Evolutionary conservation across 2,329 filamentous ascomycete species (phyloP).

Genomic region (Botrytis fabae): DNA sequence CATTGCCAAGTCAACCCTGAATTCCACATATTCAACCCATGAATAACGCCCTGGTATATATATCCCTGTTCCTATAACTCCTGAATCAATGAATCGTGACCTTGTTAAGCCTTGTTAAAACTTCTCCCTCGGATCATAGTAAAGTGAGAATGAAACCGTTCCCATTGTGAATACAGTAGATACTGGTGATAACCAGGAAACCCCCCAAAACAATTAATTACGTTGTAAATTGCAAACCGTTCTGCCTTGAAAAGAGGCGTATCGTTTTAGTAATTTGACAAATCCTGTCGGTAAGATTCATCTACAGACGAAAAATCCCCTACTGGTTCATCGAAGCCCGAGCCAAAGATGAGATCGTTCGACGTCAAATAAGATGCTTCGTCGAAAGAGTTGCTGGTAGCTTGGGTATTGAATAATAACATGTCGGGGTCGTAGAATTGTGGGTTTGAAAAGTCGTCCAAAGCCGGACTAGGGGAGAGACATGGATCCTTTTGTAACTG

Average conservation of each 20-base stretch:
- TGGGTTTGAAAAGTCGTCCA: neutral
- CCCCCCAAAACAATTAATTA: neutral
- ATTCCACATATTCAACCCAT: neutral
- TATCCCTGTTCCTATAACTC: neutral
- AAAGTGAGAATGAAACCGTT: neutral
- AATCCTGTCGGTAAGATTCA: neutral
- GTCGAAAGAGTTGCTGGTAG: neutral
- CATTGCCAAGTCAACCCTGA: neutral
- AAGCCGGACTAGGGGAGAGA: neutral
- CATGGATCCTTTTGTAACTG: neutral
- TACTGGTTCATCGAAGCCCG: neutral
- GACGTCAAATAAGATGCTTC: neutral
- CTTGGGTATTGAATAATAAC: neutral
- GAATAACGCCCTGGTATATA: slow-evolving; percentile 5
- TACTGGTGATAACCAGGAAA: neutral
- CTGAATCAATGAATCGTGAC: neutral
- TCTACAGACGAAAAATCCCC: slow-evolving; percentile 1
- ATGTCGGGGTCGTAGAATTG: neutral
- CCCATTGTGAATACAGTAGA: neutral
- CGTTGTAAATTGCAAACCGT: neutral
- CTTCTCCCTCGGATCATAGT: neutral
- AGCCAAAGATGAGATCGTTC: neutral
- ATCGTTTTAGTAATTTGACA: neutral
- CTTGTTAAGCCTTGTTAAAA: slow-evolving; percentile 6
- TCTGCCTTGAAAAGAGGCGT: neutral